Evolutionary conservation across 108 stramenopile genomes (phyloP).

Genomic region (Skeletonema costatum): DNA sequence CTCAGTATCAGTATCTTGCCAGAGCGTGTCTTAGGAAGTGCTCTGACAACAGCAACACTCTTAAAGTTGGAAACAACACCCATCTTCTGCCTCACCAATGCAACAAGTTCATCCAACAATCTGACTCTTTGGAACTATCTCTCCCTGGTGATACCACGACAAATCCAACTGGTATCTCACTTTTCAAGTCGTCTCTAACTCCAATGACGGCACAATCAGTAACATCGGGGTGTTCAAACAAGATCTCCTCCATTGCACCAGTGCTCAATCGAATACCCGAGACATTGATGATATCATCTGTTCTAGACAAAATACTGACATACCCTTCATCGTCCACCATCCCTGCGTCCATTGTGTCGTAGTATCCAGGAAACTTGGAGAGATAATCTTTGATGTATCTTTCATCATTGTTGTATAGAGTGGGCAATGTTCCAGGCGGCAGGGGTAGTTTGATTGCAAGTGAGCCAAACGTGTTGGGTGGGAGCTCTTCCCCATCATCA

Average conservation of each 20-base stretch:
- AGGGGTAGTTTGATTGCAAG: constrained; percentile 72
- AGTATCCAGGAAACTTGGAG: constrained; percentile 65
- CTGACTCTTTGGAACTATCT: constrained; percentile 10
- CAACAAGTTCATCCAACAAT: constrained; percentile 55
- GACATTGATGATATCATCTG: constrained; percentile 79
- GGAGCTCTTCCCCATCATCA: constrained; percentile 41
- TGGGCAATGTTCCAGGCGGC: constrained; percentile 73
- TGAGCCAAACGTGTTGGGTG: constrained; percentile 47
- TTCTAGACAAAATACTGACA: constrained; percentile 72
- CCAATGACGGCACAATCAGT: constrained; percentile 79
- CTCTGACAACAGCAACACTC: constrained; percentile 55
- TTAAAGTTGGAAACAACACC: constrained; percentile 71
- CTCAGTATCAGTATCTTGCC: constrained; percentile 75
- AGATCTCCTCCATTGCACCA: constrained; percentile 74
- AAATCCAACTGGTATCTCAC: constrained; percentile 71
- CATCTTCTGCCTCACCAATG: constrained; percentile 59
- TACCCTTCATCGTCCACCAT: constrained; percentile 78
- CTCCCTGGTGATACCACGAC: constrained; percentile 49
- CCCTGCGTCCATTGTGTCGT: constrained; percentile 72
- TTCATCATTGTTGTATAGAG: constrained; percentile 66
- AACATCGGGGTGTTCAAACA: constrained; percentile 58
- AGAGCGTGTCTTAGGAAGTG: constrained; percentile 80
- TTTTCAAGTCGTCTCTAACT: constrained; percentile 66
- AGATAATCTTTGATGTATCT: constrained; percentile 61
- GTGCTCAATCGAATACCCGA: constrained; percentile 75